These are phyloP conservation scores for Candida suzukii DNA, from an alignment of 805 yeast species.

Conservation along the genomic window DNA sequence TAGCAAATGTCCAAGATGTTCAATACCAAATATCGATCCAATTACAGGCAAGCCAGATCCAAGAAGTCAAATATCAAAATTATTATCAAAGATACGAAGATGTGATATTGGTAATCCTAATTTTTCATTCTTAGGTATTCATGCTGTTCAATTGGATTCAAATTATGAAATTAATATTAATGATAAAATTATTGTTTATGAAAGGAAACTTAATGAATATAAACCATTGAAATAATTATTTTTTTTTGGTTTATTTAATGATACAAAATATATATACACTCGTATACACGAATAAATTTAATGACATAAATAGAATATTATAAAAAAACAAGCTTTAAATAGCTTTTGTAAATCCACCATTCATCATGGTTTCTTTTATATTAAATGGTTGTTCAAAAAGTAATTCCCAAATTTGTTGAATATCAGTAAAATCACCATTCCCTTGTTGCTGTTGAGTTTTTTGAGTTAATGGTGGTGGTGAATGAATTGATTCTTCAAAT, in stretches of 20 bases:
- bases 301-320: neutral
- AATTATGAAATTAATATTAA: slow-evolving; percentile 13
- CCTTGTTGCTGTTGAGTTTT: neutral
- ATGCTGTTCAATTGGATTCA: slow-evolving; percentile 17
- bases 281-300: too few relatives aligned
- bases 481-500: too few relatives aligned
- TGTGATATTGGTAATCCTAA: slow-evolving; percentile 20
- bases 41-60: slow-evolving; percentile 15
- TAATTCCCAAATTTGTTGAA: slow-evolving; percentile 11
- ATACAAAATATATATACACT: neutral
- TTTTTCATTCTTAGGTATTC: slow-evolving; percentile 20
- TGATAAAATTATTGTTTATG: slow-evolving; percentile 13
- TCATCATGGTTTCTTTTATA: slow-evolving; percentile 11
- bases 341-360: slow-evolving; percentile 4
- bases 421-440: slow-evolving; percentile 5
- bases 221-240: slow-evolving; percentile 4
- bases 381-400: slow-evolving; percentile 14
- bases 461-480: too few relatives aligned
- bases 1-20: slow-evolving; percentile 23
- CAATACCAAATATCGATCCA: slow-evolving; percentile 20
- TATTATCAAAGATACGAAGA: slow-evolving; percentile 20
- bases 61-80: slow-evolving; percentile 14
- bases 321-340: neutral
- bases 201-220: slow-evolving; percentile 13
- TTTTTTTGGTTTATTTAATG: neutral